These are phyloP conservation scores for Cerrena zonata DNA, from an alignment of 1,284 basidiomycete genomes.

Conservation along the genomic window DNA sequence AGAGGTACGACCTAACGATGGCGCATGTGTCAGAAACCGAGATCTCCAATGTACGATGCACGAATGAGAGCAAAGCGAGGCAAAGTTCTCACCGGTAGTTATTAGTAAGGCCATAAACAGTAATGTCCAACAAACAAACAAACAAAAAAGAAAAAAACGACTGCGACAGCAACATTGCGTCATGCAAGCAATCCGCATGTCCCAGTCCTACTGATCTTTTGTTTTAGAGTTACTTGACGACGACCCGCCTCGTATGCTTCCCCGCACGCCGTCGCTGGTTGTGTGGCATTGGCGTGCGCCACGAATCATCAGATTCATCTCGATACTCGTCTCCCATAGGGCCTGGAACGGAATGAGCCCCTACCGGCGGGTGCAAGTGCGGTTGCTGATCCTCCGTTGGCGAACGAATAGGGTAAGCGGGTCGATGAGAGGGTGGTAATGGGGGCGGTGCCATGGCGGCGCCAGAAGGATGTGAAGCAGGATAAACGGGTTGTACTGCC, in stretches of 20 bases:
- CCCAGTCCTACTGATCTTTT: too few relatives aligned
- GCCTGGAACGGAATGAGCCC: neutral
- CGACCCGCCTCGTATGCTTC: conserved; percentile 60
- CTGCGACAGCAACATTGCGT: neutral
- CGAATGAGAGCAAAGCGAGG: neutral
- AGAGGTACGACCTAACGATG: neutral
- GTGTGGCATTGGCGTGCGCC: conserved; percentile 62
- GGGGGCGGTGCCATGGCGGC: neutral
- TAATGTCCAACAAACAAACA: neutral
- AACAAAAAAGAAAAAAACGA: neutral
- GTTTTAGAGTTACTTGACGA: conserved; percentile 18
- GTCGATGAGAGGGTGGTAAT: neutral
- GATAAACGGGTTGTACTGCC: conserved; percentile 2
- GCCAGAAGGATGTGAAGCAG: neutral
- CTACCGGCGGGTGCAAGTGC: neutral
- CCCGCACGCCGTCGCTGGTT: conserved; percentile 64
- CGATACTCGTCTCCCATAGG: conserved; percentile 29
- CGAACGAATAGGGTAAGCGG: neutral
- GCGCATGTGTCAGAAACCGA: neutral
- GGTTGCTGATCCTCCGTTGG: conserved; percentile 1
- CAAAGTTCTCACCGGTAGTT: conserved; percentile 3
- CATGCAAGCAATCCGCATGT: too few relatives aligned
- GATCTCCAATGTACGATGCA: too few relatives aligned
- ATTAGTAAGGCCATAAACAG: conserved; percentile 1
- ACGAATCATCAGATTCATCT: conserved; percentile 49